phyloP scores from a whole-genome alignment of 495 filamentous ascomycete species.

The Podospora pseudoanserina region DNA sequence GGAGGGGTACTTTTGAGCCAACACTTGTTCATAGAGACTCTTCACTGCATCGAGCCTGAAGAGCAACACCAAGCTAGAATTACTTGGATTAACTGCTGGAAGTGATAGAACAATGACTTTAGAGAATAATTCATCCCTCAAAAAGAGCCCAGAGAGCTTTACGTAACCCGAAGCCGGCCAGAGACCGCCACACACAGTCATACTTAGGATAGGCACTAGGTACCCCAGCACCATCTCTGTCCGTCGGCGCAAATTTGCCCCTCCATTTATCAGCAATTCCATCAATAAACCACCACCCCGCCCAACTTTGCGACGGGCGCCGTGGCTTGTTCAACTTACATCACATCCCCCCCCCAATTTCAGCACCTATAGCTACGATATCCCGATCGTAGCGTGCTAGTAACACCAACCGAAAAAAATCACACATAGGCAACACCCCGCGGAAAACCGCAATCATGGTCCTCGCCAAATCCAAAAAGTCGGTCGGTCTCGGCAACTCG shows the following conservation, averaged over 20 bases:
- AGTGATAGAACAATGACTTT: not conserved
- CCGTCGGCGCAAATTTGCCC: slow-evolving; percentile 37
- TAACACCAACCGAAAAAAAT: not conserved
- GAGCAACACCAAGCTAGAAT: not conserved
- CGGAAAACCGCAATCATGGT: slow-evolving; percentile 59
- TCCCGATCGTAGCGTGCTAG: not conserved
- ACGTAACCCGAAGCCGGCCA: not conserved
- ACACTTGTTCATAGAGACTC: not conserved
- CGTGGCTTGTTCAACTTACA: not conserved
- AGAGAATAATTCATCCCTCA: not conserved
- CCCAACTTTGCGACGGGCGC: slow-evolving; percentile 8
- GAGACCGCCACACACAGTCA: not conserved
- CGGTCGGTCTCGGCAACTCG: slow-evolving; percentile 76
- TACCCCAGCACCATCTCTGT: not conserved
- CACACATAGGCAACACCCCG: not conserved
- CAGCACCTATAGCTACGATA: not conserved
- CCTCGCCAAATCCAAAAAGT: slow-evolving; percentile 90
- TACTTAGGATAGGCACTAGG: not conserved
- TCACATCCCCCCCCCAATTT: not conserved
- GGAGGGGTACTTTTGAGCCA: not conserved
- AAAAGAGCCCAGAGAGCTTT: not conserved
- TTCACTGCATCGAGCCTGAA: not conserved
- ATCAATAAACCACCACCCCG: slow-evolving; percentile 15
- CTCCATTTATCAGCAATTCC: slow-evolving; percentile 42
- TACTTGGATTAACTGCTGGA: not conserved